These are phyloP conservation scores for Candida maris DNA, from an alignment of 805 yeast genomes.

Conservation along the genomic window DNA sequence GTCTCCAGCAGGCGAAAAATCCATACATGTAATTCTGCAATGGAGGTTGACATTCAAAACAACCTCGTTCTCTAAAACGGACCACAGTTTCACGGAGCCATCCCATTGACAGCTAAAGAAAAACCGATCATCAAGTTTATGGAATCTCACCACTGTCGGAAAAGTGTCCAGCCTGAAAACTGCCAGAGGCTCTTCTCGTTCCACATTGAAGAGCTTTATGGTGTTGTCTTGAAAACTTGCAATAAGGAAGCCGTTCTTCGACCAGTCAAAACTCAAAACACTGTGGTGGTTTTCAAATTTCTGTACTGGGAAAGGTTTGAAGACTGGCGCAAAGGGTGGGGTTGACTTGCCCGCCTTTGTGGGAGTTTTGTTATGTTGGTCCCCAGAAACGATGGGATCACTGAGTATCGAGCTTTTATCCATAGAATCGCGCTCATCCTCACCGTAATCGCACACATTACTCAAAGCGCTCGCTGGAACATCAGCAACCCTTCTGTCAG, in stretches of 20 bases:
- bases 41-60: conserved; percentile 58
- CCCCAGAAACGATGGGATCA: conserved; percentile 11
- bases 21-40: conserved; percentile 69
- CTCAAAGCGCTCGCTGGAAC: background rate
- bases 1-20: conserved; percentile 64
- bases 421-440: conserved; percentile 12
- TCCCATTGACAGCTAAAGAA: conserved; percentile 81
- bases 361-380: conserved; percentile 1
- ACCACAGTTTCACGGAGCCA: conserved; percentile 74
- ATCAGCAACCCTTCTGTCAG: conserved; percentile 45
- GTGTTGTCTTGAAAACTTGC: conserved; percentile 84
- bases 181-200: conserved; percentile 57
- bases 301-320: conserved; percentile 60
- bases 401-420: conserved; percentile 14
- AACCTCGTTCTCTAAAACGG: conserved; percentile 68
- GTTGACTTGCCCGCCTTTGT: conserved; percentile 22
- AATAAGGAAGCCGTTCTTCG: conserved; percentile 74
- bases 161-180: conserved; percentile 74
- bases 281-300: conserved; percentile 62
- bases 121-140: conserved; percentile 83
- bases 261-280: conserved; percentile 80
- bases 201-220: conserved; percentile 81
- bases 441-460: background rate
- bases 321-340: conserved; percentile 64
- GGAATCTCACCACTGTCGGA: conserved; percentile 77